Percentiles rank a stretch among this genome's conserved stretches.
These are phyloP conservation scores for Streptanthus diversifolius DNA, from an alignment of 345 rosid genomes.

Conservation along the genomic window DNA sequence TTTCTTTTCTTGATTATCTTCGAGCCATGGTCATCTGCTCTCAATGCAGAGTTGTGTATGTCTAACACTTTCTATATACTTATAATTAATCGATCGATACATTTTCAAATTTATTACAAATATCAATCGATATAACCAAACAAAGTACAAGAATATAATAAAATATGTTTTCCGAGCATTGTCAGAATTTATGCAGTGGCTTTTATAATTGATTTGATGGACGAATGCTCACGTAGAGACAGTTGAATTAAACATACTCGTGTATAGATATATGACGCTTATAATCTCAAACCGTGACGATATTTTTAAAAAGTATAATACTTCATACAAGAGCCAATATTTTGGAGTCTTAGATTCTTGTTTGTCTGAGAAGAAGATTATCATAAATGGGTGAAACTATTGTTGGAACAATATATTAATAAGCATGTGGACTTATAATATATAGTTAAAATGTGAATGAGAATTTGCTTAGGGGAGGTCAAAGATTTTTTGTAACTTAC, in stretches of 20 bases:
- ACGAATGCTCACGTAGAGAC: slow-evolving; percentile 27
- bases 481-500: too few species aligned
- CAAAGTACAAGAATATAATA: slow-evolving; percentile 12
- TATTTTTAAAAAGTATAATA: too few species aligned
- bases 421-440: too few species aligned
- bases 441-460: too few species aligned
- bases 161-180: slow-evolving; percentile 9
- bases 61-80: background rate
- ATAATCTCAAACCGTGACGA: slow-evolving; percentile 20
- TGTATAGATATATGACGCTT: slow-evolving; percentile 12
- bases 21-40: background rate
- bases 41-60: background rate
- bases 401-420: too few species aligned
- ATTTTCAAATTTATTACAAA: background rate
- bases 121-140: background rate
- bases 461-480: too few species aligned
- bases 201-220: slow-evolving; percentile 31
- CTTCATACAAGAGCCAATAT: background rate
- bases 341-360: background rate
- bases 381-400: background rate
- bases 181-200: slow-evolving; percentile 27
- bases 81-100: background rate
- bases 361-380: background rate
- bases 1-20: background rate
- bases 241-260: slow-evolving; percentile 23